These are phyloP conservation scores for Beauveria pseudobassiana DNA, from an alignment of 2,329 filamentous ascomycete species.

Conservation along the genomic window DNA sequence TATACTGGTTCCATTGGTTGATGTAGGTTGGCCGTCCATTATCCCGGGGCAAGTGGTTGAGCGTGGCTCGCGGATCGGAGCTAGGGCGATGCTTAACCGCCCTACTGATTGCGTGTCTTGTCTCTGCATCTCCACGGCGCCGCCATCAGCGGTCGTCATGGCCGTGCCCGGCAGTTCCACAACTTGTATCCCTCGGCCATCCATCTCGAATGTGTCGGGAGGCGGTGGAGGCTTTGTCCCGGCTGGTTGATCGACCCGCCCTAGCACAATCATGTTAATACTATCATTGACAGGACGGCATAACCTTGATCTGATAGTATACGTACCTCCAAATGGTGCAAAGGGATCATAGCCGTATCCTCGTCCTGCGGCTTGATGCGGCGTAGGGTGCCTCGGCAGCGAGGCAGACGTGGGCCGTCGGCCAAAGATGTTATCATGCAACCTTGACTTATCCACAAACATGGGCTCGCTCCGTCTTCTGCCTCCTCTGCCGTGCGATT, in stretches of 20 bases:
- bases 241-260: constrained; percentile 24
- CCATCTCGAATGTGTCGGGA: constrained; percentile 30
- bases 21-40: constrained; percentile 24
- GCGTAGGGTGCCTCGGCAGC: background rate
- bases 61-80: constrained; percentile 27
- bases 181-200: constrained; percentile 24
- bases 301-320: no score
- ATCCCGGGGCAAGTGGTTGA: constrained; percentile 25
- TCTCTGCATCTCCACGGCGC: constrained; percentile 4
- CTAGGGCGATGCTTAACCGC: constrained; percentile 7
- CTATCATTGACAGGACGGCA: no score
- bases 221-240: constrained; percentile 19
- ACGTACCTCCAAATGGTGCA: constrained; percentile 37
- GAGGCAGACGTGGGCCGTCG: background rate
- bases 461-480: background rate
- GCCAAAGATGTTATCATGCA: constrained; percentile 7
- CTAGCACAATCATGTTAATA: constrained; percentile 15
- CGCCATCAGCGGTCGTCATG: constrained; percentile 11
- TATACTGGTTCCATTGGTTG: constrained; percentile 32
- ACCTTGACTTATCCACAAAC: background rate
- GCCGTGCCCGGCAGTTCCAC: constrained; percentile 25
- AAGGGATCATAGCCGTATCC: constrained; percentile 27
- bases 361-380: background rate
- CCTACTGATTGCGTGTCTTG: background rate
- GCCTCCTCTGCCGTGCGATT: background rate